phyloP scores from a whole-genome alignment of 2,329 filamentous ascomycete genomes.

The Gyromitra esculenta region DNA sequence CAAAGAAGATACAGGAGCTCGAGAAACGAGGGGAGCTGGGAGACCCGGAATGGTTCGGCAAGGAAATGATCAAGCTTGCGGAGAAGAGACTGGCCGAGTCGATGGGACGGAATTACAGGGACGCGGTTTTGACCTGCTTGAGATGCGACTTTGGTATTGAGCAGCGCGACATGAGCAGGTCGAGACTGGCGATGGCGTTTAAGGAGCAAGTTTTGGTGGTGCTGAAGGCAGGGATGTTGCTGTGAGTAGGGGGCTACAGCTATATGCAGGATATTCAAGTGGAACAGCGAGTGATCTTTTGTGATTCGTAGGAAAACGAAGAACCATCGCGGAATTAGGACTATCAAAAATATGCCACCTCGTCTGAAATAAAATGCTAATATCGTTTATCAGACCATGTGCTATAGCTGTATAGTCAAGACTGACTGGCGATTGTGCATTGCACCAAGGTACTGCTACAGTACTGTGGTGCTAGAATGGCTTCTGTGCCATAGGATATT shows the following conservation, averaged over 20 bases:
- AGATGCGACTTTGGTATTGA: conserved; percentile 27
- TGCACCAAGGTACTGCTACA: too few species aligned
- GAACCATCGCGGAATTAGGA: background rate
- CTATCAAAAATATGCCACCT: background rate
- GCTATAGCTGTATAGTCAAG: too few species aligned
- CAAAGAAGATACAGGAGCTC: conserved; percentile 57
- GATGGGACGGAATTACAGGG: conserved; percentile 44
- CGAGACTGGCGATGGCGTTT: conserved; percentile 19
- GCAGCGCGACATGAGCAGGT: conserved; percentile 20
- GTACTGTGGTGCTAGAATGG: too few species aligned
- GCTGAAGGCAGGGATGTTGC: conserved; percentile 12
- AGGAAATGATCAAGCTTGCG: conserved; percentile 35
- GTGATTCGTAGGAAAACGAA: background rate
- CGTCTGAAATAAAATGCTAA: background rate
- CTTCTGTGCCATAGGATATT: too few species aligned
- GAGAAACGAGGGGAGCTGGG: conserved; percentile 11
- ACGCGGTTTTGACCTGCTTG: conserved; percentile 48
- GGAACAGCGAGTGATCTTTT: background rate
- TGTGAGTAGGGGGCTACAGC: background rate
- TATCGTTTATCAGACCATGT: too few species aligned
- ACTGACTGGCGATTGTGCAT: too few species aligned
- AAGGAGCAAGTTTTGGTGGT: conserved; percentile 19
- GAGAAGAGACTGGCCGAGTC: conserved; percentile 31
- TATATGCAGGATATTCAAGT: background rate
- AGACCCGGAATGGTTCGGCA: conserved; percentile 24